Percentiles rank a stretch among this genome's conserved stretches.
Evolutionary conservation across 257 asterid genomes (phyloP).

Genomic region (Primulina huaijiensis): DNA sequence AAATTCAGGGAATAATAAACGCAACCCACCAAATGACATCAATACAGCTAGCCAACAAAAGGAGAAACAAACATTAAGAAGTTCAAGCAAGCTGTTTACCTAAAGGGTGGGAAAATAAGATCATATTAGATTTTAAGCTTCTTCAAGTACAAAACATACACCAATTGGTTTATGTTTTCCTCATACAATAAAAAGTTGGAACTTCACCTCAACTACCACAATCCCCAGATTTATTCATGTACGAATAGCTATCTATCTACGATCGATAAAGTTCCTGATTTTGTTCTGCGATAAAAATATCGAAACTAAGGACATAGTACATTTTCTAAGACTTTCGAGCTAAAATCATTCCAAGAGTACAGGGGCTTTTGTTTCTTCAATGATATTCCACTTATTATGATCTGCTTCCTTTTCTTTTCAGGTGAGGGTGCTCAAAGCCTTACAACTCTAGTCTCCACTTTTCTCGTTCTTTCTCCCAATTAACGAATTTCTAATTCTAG

Average conservation of each 20-base stretch:
- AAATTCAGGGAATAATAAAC: background rate
- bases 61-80: background rate
- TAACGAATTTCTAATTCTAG: background rate
- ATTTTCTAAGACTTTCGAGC: background rate
- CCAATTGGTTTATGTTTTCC: slow-evolving; percentile 8
- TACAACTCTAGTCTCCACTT: slow-evolving; percentile 1
- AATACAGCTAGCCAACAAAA: background rate
- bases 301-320: too few relatives aligned
- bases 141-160: background rate
- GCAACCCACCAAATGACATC: background rate
- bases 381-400: background rate
- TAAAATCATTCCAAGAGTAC: background rate
- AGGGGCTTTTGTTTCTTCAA: background rate
- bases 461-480: background rate
- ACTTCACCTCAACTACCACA: slow-evolving; percentile 1
- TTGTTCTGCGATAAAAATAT: background rate
- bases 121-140: background rate
- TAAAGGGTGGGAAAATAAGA: background rate
- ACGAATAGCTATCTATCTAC: background rate
- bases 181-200: background rate
- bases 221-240: background rate
- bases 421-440: background rate
- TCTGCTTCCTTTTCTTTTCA: background rate
- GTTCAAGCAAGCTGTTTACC: background rate
- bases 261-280: background rate